Base-by-base conservation (phyloP, 306 rosid genomes). In the Castanea sativa region DNA sequence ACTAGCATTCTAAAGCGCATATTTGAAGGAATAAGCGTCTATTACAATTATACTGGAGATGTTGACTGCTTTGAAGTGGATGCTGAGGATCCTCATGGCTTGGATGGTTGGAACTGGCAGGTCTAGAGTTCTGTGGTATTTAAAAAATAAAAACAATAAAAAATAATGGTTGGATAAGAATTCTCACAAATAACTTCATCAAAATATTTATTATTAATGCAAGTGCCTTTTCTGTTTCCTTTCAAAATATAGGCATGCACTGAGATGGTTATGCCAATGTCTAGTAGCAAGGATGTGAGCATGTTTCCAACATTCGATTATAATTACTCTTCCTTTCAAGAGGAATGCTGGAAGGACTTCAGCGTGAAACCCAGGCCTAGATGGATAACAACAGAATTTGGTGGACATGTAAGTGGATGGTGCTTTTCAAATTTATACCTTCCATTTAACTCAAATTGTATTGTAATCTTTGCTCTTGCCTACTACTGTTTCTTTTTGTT, bases 241-340 rank as follows among this genome's bases (percentile, higher is more conserved):
- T n/a, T 11, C 43, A 25, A 77, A 73, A 49, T 71, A 63, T 83
- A 91, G 97, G 93, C 97, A 18, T 93, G 98, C 88, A 93, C 94
- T 23, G 93, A 92, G 83, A 93, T 93, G 97, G 90, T 92, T 75
- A 93, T 93, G 98, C 96, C 98, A 60, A 90, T 90, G 95, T 86
- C 97, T 65, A 79, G 93, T 63, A 79, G 84, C 86, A 59, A 18
- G 38, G 90, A 86, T 43, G 71, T 79, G 73, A 89, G 97, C 89
- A 90, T 93, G 96, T 93, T 87, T 85, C 85, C 84, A 56, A 64
- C 87, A 9, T 90, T 74, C 72, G 87, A 89, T 81, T 91, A 55
- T 73, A 86, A 91, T 75, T 83, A 78, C 69, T 74, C 92, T 74
- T 79, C 91, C 67, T 87, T 78, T 51, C 41, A 86, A 85, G 97